Conservation (phyloP, 2,329 filamentous ascomycete species). For the Xylaria digitata region DNA sequence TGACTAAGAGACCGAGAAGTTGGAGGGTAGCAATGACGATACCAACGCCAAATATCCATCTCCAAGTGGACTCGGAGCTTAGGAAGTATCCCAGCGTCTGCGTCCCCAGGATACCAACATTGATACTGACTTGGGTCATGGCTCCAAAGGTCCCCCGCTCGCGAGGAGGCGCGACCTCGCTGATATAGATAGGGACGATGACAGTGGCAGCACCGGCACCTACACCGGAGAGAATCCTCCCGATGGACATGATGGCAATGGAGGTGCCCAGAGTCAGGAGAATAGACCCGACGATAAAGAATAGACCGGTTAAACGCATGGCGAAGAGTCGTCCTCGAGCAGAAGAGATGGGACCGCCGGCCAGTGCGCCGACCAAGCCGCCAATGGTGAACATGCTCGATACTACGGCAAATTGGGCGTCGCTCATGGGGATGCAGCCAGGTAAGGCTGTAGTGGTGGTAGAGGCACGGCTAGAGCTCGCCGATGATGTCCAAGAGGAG, state of each 20-base stretch:
- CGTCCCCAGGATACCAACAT: slow-evolving; percentile 85
- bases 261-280: slow-evolving; percentile 78
- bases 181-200: slow-evolving; percentile 93
- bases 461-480: slow-evolving; percentile 45
- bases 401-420: slow-evolving; percentile 83
- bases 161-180: slow-evolving; percentile 82
- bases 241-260: slow-evolving; percentile 75
- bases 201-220: slow-evolving; percentile 91
- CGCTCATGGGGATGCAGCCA: slow-evolving; percentile 89
- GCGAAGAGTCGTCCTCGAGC: slow-evolving; percentile 78
- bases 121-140: slow-evolving; percentile 94
- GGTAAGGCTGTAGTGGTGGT: slow-evolving; percentile 57
- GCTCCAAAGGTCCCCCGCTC: slow-evolving; percentile 82
- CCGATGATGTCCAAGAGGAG: slow-evolving; percentile 45
- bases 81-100: slow-evolving; percentile 90
- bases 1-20: slow-evolving; percentile 75
- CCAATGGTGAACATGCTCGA: slow-evolving; percentile 93
- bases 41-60: slow-evolving; percentile 81
- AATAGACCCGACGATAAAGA: slow-evolving; percentile 80
- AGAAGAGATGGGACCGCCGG: slow-evolving; percentile 82
- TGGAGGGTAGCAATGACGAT: slow-evolving; percentile 76
- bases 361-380: slow-evolving; percentile 84
- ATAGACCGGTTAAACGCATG: slow-evolving; percentile 80
- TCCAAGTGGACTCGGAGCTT: slow-evolving; percentile 82
- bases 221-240: slow-evolving; percentile 82